phyloP scores from a whole-genome alignment of 495 filamentous ascomycete species.

The Neurospora intermedia region DNA sequence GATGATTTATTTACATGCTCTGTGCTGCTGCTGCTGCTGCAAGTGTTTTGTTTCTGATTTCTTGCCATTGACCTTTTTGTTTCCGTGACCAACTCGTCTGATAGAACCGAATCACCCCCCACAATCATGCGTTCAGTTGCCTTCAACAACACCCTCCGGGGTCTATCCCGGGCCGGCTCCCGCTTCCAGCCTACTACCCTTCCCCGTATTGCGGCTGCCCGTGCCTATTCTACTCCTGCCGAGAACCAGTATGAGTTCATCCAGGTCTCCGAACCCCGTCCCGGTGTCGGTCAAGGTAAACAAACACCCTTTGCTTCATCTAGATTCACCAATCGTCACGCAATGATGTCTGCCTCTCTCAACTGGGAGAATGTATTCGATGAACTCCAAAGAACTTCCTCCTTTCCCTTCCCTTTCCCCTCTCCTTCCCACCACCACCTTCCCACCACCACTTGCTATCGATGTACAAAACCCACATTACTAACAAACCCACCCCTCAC shows the following conservation, averaged over 20 bases:
- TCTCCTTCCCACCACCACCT: too few relatives aligned
- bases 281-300: conserved; percentile 79
- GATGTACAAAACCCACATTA: too few relatives aligned
- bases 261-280: conserved; percentile 67
- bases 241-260: conserved; percentile 63
- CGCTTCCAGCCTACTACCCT: conserved; percentile 36
- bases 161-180: conserved; percentile 49
- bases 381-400: not conserved
- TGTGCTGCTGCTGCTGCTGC: not conserved
- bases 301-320: not conserved
- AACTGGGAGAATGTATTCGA: not conserved
- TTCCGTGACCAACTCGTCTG: not conserved
- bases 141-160: conserved; percentile 52
- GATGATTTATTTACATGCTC: not conserved
- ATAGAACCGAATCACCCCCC: not conserved
- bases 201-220: conserved; percentile 41
- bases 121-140: conserved; percentile 1
- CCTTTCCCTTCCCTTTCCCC: too few relatives aligned
- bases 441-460: too few relatives aligned
- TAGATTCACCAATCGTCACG: too few relatives aligned
- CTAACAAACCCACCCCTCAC: too few relatives aligned
- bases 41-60: not conserved
- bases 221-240: conserved; percentile 5
- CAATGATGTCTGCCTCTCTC: too few relatives aligned
- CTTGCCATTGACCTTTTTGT: not conserved